Conservation (phyloP, 495 filamentous ascomycete species). For the Aspergillus wentii region DNA sequence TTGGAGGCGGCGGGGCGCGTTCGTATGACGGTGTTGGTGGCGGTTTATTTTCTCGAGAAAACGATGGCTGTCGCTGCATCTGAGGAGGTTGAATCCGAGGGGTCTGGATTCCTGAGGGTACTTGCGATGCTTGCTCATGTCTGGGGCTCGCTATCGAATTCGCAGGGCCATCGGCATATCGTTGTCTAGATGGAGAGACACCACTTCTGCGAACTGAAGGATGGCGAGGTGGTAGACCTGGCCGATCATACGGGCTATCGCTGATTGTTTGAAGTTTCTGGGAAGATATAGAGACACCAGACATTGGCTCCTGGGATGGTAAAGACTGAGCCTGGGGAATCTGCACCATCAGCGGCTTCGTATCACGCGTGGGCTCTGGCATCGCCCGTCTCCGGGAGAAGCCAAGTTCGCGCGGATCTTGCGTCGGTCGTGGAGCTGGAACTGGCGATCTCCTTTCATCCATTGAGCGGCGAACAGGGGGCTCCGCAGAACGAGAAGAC, state of each 20-base stretch:
- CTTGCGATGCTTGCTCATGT: conserved; percentile 7
- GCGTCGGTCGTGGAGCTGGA: conserved; percentile 1
- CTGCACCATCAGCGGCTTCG: conserved; percentile 31
- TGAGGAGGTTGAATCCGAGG: conserved; percentile 6
- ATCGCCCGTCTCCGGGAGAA: conserved; percentile 20
- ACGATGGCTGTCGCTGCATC: conserved; percentile 25
- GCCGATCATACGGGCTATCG: conserved; percentile 47
- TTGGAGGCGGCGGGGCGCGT: too few species aligned
- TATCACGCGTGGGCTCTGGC: conserved; percentile 22
- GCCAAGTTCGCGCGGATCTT: conserved; percentile 27
- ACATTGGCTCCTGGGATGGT: conserved; percentile 14
- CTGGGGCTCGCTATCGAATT: conserved; percentile 15
- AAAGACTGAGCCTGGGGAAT: conserved; percentile 23
- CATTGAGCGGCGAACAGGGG: conserved; percentile 21
- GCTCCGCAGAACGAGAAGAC: conserved; percentile 17
- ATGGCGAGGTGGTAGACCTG: conserved; percentile 56
- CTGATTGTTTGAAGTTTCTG: conserved; percentile 16
- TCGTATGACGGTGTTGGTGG: conserved; percentile 9
- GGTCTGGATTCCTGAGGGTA: conserved; percentile 8
- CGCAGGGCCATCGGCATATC: conserved; percentile 8
- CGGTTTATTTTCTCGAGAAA: conserved; percentile 24
- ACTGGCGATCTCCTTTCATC: conserved; percentile 22
- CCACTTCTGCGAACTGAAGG: conserved; percentile 18
- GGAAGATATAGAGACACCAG: conserved; percentile 22
- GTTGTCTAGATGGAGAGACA: conserved; percentile 29